Evolutionary conservation across 1,284 basidiomycete species (phyloP), one percentile per base, ranked within the genome.

Genomic region (Apiotrichum porosum): DNA sequence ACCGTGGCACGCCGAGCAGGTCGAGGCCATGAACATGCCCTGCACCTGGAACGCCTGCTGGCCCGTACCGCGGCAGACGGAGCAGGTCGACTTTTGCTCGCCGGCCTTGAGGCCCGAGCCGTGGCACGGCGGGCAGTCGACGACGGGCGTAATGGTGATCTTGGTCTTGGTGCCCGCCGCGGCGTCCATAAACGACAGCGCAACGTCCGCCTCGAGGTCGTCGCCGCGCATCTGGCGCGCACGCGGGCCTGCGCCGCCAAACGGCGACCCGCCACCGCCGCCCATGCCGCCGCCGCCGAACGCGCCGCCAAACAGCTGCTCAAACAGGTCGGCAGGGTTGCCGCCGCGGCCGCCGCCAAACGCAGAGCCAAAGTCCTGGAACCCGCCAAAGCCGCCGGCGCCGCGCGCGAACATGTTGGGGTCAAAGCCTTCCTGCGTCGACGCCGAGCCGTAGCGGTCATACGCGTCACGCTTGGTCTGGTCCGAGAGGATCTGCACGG

Each of bases 1-100:
- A n/a, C 95, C 95, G 21, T 81, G 77, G 73, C 95, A 99, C 21
- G 80, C 73, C 44, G 79, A 78, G 73, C 95, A 99, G 21, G 91
- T 93, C 59, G 84, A 88, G 12, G 92, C 85, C 91, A 99, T 95
- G 69, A 93, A 88, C 82, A 98, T 98, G 15, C 95, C 95, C 70
- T 92, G 85, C 62, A 98, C 83, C 47, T 93, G 85, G 74, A 89
- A 97, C 13, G 91, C 90, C 68, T 85, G 81, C 37, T 86, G 84
- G 22, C 95, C 95, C 12, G 86, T 82, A 38, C 95, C 95, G 44
- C 83, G 80, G 74, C 95, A 99, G 35, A 83, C 75, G 37, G 77
- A 68, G 73, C 95, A 99, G 19, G 83, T 83, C 45, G 81, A 79
- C 63, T 88, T 82, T 74, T 93, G 88, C 38, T 88, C 84, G 33